Evolutionary conservation across 208 protist species (phyloP), one percentile per base, ranked within the genome.

Genomic region (Acanthamoeba royreba): DNA sequence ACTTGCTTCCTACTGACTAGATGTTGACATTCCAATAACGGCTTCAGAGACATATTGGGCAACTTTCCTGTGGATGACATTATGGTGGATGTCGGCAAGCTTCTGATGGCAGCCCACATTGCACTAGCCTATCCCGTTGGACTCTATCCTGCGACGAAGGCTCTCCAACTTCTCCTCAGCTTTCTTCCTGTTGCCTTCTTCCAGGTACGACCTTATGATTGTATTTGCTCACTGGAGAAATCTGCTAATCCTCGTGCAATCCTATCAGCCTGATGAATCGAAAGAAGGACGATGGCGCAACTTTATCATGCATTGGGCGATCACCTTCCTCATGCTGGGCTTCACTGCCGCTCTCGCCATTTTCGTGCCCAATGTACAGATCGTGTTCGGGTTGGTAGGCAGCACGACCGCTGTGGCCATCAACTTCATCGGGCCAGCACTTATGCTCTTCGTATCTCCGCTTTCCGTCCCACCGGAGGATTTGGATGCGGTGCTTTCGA

Each of bases 51-150:
- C 43, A 33, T 83, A 3, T 40, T 83, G 72, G 42, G 42, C 72
- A 83, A 83, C 22, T 83, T 83, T 31, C 72, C 72, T 19, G 72
- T 83, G 42, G 35, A 28, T 43, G 72, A 83, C 43, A 83, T 83
- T 43, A 83, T 55, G 49, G 35, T 89, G 13, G 81, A 92, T 46
- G 88, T 92, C 31, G 88, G 58, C 35, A 92, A 92, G 63, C 40
- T 92, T 13, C 33, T 92, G 25, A 92, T 92, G 88, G 88, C 45
- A 43, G 61, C 69, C n/a, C 88, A 92, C 63, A 72, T 92, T 43
- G 35, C 61, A 4, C 88, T 92, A 2, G 88, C 88, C 35, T 92
- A 92, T 46, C 88, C 88, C 1, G 88, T 92, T 15, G 47, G 35
- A 9, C 88, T 92, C 61, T 92, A 81, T 35, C 88, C 88, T 19